Conservation (phyloP, 23 red algal genomes). For the Gracilaria gracilis region DNA sequence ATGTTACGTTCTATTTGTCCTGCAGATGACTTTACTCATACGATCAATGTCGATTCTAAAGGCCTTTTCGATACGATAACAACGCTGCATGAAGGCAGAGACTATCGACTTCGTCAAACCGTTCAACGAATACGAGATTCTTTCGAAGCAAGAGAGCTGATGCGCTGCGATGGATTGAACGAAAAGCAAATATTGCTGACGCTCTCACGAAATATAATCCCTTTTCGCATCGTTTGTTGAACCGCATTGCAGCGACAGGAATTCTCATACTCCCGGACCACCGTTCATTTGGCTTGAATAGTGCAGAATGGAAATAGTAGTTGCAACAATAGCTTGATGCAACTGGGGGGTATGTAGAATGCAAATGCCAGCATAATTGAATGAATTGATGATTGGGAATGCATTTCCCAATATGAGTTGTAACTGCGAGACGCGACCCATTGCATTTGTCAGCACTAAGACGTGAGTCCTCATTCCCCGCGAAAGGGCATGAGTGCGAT, state of each 20-base stretch:
- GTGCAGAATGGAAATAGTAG: background rate
- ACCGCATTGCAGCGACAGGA: background rate
- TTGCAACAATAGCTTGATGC: slow-evolving; percentile 1
- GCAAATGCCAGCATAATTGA: no score
- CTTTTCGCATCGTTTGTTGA: background rate
- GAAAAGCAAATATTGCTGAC: slow-evolving; percentile 26
- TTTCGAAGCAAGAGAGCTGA: slow-evolving; percentile 15
- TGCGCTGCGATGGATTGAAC: slow-evolving; percentile 11
- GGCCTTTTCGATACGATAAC: slow-evolving; percentile 43
- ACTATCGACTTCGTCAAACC: slow-evolving; percentile 29
- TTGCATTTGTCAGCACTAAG: no score
- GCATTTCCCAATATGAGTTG: no score
- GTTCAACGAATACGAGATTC: slow-evolving; percentile 31
- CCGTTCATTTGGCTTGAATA: slow-evolving; percentile 8
- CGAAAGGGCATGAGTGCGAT: no score
- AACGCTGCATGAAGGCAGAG: slow-evolving; percentile 32
- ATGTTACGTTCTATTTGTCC: background rate
- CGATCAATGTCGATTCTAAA: slow-evolving; percentile 24
- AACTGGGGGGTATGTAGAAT: slow-evolving; percentile 9
- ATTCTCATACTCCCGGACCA: background rate
- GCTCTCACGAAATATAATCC: slow-evolving; percentile 26
- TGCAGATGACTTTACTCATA: background rate
- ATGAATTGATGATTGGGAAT: no score
- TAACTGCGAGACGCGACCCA: no score
- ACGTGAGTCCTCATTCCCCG: no score